Conservation (phyloP, 2,329 filamentous ascomycete species). For the Trichocomaceae sp. region DNA sequence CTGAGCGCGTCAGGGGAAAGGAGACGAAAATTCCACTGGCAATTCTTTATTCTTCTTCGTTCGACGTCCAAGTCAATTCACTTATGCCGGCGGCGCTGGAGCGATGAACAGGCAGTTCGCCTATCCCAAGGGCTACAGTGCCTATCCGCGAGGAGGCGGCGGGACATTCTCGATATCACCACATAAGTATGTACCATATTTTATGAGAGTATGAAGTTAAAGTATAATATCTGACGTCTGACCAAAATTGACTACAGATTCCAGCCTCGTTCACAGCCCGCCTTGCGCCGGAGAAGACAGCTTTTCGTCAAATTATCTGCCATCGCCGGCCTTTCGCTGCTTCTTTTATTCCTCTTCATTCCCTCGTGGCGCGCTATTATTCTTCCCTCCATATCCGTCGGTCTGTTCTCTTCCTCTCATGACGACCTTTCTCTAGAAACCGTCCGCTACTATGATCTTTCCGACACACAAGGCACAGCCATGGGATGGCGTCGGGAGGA, state of each 20-base stretch:
- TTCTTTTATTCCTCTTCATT: slow-evolving; percentile 65
- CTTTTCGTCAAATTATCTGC: slow-evolving; percentile 63
- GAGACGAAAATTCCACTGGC: background rate
- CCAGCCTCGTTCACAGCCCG: slow-evolving; percentile 71
- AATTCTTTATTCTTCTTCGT: background rate
- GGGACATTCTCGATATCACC: slow-evolving; percentile 78
- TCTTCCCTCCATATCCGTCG: slow-evolving; percentile 59
- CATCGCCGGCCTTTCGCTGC: slow-evolving; percentile 49
- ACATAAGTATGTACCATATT: slow-evolving; percentile 77
- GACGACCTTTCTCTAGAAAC: slow-evolving; percentile 79
- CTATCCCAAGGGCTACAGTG: slow-evolving; percentile 67
- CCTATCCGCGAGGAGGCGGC: slow-evolving; percentile 63
- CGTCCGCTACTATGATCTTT: slow-evolving; percentile 93
- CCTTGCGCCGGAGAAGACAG: slow-evolving; percentile 65
- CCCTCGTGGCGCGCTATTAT: slow-evolving; percentile 62
- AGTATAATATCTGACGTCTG: background rate
- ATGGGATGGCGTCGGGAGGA: slow-evolving; percentile 95
- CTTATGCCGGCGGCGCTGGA: slow-evolving; percentile 34
- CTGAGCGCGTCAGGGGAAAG: background rate
- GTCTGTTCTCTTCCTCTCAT: slow-evolving; percentile 57
- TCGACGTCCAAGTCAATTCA: slow-evolving; percentile 1
- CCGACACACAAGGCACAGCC: slow-evolving; percentile 82
- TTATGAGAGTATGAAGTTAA: too few relatives aligned
- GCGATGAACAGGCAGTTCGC: slow-evolving; percentile 83
- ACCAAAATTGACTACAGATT: slow-evolving; percentile 51